These are phyloP conservation scores for Paecilomyces fulvus DNA, from an alignment of 2,329 filamentous ascomycete genomes.

Conservation along the genomic window DNA sequence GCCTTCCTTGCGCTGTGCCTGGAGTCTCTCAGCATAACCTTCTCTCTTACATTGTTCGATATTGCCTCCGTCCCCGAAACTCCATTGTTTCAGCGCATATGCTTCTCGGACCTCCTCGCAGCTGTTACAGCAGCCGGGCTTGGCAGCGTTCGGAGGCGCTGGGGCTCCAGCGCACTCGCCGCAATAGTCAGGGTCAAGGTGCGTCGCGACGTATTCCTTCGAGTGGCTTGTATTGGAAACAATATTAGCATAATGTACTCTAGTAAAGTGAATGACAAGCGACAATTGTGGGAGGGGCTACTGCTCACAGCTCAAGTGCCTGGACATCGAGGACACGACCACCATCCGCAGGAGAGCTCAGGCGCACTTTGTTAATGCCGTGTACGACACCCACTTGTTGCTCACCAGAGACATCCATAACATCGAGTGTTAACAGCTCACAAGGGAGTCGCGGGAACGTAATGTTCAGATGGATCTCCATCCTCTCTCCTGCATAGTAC, in stretches of 20 bases:
- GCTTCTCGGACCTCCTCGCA: constrained; percentile 95
- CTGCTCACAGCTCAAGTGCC: constrained; percentile 56
- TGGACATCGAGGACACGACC: constrained; percentile 65
- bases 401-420: constrained; percentile 98
- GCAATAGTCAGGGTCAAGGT: constrained; percentile 88
- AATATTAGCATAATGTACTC: not conserved
- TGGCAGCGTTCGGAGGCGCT: constrained; percentile 60
- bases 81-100: constrained; percentile 83
- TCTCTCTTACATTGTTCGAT: constrained; percentile 95
- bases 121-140: constrained; percentile 90
- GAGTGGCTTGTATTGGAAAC: constrained; percentile 46
- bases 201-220: constrained; percentile 58
- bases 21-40: constrained; percentile 82
- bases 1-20: constrained; percentile 80
- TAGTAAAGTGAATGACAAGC: not conserved
- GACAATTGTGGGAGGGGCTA: not conserved
- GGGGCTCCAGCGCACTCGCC: constrained; percentile 85
- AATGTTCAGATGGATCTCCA: constrained; percentile 98
- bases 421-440: constrained; percentile 90
- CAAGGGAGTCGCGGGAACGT: constrained; percentile 91
- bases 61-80: constrained; percentile 82
- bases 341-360: constrained; percentile 64
- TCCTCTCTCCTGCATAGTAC: constrained; percentile 66
- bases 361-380: constrained; percentile 82
- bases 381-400: constrained; percentile 91